Evolutionary conservation across 352 stramenopile species (phyloP), one percentile per base, ranked within the genome.

Genomic region (Globisporangium canariense): DNA sequence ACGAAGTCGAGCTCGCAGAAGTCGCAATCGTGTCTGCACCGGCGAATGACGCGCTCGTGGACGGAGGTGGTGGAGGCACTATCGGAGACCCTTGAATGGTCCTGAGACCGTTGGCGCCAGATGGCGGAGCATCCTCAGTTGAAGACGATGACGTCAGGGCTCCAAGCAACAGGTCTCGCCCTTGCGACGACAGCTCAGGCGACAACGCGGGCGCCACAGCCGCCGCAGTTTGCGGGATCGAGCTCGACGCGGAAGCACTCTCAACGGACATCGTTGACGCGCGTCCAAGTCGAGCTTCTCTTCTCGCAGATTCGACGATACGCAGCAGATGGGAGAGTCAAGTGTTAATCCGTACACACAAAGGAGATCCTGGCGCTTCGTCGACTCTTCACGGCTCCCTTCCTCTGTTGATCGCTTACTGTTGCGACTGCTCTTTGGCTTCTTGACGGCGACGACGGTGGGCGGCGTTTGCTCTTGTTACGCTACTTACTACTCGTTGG

Each of bases 161-260:
- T 10, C 68, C 70, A 6, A 83, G 66, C 49, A 88, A 68, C 66
- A 86, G 62, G 25, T 81, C 75, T 50, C 77, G 74, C 18, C 74
- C 73, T 32, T 85, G 73, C 10, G 63, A 58, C 3, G 74, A 65
- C 43, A 81, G 63, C 34, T 79, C 75, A 9, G 64, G 57, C 20
- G 71, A 49, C 53, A 58, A 47, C 20, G 66, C 69, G 66, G 53
- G 45, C 46, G 25, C 40, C 9, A 9, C 40, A 45, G n/a, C 40
- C 5, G 32, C 53, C 16, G 40, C 30, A 32, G 40, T 38, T 34
- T 28, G n/a, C 40, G 51, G 34, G 11, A 36, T 32, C 25, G 51
- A 60, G 57, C 57, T 55, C 60, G 52, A 45, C 38, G 28, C 47
- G 16, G 43, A 11, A 8, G 43, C 41, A 55, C 32, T 58, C n/a